Percentiles rank a stretch among this genome's conserved stretches.
Conservation (phyloP, 2,329 filamentous ascomycete genomes). For the Tolypocladium pustulatum region DNA sequence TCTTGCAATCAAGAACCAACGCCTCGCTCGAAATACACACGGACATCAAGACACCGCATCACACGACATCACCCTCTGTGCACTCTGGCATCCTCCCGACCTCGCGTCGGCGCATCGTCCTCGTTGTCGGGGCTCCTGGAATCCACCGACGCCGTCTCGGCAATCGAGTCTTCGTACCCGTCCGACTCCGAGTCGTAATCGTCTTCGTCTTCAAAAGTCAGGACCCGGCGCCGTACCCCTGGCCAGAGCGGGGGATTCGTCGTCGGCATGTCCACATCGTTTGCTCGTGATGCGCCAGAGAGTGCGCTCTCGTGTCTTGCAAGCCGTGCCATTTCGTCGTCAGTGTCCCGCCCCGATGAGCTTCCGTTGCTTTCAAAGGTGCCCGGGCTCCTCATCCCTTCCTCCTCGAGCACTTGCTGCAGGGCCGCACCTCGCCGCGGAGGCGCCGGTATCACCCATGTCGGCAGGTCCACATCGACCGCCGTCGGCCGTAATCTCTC, state of each 20-base stretch:
- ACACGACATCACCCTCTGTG: neutral
- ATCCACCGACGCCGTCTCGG: conserved; percentile 17
- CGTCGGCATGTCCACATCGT: conserved; percentile 16
- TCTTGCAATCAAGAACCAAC: neutral
- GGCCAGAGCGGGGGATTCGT: conserved; percentile 32
- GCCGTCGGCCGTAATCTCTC: conserved; percentile 44
- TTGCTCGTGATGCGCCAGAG: conserved; percentile 7
- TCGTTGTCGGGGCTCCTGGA: conserved; percentile 15
- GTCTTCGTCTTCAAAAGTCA: conserved; percentile 22
- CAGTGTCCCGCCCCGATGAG: conserved; percentile 8
- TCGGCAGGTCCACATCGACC: conserved; percentile 44
- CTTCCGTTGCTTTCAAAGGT: conserved; percentile 11
- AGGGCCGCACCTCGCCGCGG: conserved; percentile 45
- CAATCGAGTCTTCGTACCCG: conserved; percentile 13
- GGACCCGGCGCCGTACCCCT: conserved; percentile 22
- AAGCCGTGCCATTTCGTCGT: conserved; percentile 2
- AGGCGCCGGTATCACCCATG: conserved; percentile 52
- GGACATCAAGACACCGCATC: neutral
- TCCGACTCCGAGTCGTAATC: conserved; percentile 17
- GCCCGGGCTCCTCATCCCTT: conserved; percentile 17
- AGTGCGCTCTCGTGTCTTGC: conserved; percentile 13
- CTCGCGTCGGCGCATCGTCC: neutral
- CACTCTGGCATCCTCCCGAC: neutral
- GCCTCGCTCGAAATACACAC: neutral
- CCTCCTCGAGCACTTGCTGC: conserved; percentile 46